Conservation (phyloP, 495 filamentous ascomycete species). For the Annulohypoxylon moriforme region DNA sequence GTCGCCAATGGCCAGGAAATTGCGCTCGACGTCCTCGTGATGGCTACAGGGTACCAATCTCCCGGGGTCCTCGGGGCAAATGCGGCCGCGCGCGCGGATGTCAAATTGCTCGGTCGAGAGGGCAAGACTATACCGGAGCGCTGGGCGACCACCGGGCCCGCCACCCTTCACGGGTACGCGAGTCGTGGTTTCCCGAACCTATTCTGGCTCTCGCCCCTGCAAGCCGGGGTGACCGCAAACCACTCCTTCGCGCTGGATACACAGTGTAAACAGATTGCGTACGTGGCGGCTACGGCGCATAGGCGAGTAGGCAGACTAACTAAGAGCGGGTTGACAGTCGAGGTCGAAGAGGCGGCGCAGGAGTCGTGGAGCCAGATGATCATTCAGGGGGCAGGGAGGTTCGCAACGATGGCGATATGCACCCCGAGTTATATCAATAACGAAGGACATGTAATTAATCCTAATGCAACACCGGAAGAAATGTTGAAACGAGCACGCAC, state of each 20-base stretch:
- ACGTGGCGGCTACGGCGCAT: conserved; percentile 61
- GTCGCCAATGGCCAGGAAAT: conserved; percentile 54
- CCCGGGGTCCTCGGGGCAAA: conserved; percentile 48
- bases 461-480: conserved; percentile 39
- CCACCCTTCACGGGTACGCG: conserved; percentile 62
- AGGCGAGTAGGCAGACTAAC: conserved; percentile 37
- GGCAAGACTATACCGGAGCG: conserved; percentile 58
- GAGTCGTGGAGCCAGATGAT: conserved; percentile 62
- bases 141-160: conserved; percentile 49
- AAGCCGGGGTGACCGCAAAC: conserved; percentile 57
- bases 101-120: conserved; percentile 56
- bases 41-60: conserved; percentile 60
- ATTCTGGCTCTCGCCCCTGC: conserved; percentile 57
- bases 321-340: conserved; percentile 49
- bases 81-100: conserved; percentile 47
- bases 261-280: conserved; percentile 54
- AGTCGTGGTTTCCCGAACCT: conserved; percentile 64
- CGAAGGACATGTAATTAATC: conserved; percentile 53
- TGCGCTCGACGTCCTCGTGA: conserved; percentile 61
- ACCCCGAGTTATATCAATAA: conserved; percentile 68
- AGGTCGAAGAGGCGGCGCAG: conserved; percentile 55
- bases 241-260: conserved; percentile 56
- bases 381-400: conserved; percentile 51
- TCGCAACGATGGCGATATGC: conserved; percentile 58
- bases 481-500: conserved; percentile 48